These are phyloP conservation scores for Castanopsis chinensis DNA, from an alignment of 306 rosid genomes.

Conservation along the genomic window DNA sequence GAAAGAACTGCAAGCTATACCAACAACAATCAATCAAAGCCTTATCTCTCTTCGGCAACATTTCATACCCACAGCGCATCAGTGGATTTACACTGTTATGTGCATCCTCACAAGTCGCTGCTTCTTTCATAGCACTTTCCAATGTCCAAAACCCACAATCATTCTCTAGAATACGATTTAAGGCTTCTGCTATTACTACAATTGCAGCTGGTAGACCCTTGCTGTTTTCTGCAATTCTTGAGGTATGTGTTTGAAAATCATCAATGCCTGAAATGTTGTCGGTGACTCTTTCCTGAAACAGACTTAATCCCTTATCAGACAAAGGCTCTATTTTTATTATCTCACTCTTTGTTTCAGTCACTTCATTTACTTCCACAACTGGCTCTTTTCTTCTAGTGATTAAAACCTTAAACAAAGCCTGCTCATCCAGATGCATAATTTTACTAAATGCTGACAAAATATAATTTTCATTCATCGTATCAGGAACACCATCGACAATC, in stretches of 20 bases:
- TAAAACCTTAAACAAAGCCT: constrained; percentile 8
- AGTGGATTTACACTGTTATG: not conserved
- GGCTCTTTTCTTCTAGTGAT: not conserved
- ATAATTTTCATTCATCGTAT: not conserved
- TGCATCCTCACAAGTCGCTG: not conserved
- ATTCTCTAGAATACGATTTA: constrained; percentile 3
- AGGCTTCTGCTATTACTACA: constrained; percentile 4
- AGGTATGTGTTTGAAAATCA: not conserved
- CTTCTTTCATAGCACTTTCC: constrained; percentile 10
- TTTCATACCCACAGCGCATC: constrained; percentile 13
- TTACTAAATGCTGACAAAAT: not conserved
- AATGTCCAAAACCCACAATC: not conserved
- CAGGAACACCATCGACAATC: constrained; percentile 30
- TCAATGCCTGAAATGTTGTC: not conserved
- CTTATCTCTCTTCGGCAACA: not conserved
- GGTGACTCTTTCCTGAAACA: not conserved
- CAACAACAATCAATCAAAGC: constrained; percentile 20
- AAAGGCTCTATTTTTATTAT: not conserved
- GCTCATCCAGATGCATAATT: not conserved
- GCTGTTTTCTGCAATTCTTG: not conserved
- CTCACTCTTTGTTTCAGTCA: too few species aligned
- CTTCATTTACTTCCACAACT: not conserved
- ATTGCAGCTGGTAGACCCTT: constrained; percentile 8
- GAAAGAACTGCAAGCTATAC: constrained; percentile 22
- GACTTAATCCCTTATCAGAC: not conserved